A percentile compares a stretch with the other conserved stretches of the same genome.
phyloP scores from a whole-genome alignment of 441 rosid species.

The Populus hybrid region DNA sequence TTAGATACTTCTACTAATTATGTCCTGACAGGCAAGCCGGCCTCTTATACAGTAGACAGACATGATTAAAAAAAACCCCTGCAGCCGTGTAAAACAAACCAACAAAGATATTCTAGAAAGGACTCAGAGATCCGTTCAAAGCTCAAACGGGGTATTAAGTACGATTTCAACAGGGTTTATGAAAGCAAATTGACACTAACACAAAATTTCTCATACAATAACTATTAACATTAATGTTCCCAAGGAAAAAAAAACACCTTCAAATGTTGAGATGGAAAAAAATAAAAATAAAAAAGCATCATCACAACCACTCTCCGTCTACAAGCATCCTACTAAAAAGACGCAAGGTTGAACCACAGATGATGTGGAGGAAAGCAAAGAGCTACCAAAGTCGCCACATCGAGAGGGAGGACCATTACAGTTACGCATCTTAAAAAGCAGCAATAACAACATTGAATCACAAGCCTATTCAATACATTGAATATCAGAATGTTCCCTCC shows the following conservation, averaged over 20 bases:
- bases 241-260: slow-evolving; percentile 14
- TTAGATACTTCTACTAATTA: no score
- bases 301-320: slow-evolving; percentile 55
- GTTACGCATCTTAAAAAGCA: background rate
- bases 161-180: slow-evolving; percentile 24
- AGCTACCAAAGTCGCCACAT: slow-evolving; percentile 22
- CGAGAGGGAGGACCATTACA: slow-evolving; percentile 13
- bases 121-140: background rate
- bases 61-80: no score
- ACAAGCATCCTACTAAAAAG: slow-evolving; percentile 39
- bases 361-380: slow-evolving; percentile 20
- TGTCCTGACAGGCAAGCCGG: no score
- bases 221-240: slow-evolving; percentile 45
- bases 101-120: no score
- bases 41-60: no score
- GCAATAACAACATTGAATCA: background rate
- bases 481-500: slow-evolving; percentile 10
- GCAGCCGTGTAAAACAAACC: no score
- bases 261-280: slow-evolving; percentile 22
- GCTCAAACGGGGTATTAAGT: slow-evolving; percentile 26
- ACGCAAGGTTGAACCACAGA: slow-evolving; percentile 26
- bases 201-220: slow-evolving; percentile 42
- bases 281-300: slow-evolving; percentile 13
- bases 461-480: slow-evolving; percentile 16
- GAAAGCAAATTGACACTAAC: slow-evolving; percentile 38